These are phyloP conservation scores for Prosopis cineraria DNA, from an alignment of 306 rosid genomes.

Conservation along the genomic window DNA sequence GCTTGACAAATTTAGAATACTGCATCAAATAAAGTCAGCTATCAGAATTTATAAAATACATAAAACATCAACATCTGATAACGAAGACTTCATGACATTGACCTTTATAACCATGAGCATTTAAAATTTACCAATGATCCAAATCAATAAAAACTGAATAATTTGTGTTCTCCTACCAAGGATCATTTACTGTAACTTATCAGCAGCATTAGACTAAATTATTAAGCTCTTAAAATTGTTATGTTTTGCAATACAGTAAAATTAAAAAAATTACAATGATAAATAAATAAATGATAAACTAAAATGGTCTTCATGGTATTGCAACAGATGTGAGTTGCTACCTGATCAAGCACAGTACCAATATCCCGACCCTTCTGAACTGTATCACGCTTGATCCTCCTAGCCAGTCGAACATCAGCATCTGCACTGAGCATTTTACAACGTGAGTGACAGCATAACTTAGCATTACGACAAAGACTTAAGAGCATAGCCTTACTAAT, in stretches of 20 bases:
- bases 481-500: slow-evolving; percentile 20
- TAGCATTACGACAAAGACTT: slow-evolving; percentile 33
- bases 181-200: slow-evolving; percentile 6
- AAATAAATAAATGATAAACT: not conserved
- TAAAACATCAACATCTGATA: not conserved
- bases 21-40: slow-evolving; percentile 53
- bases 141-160: slow-evolving; percentile 12
- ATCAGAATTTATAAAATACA: slow-evolving; percentile 21
- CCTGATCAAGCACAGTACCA: slow-evolving; percentile 97
- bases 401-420: slow-evolving; percentile 99
- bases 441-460: slow-evolving; percentile 65
- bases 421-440: slow-evolving; percentile 94
- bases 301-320: slow-evolving; percentile 1
- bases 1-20: slow-evolving; percentile 97
- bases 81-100: slow-evolving; percentile 8
- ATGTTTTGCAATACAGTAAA: slow-evolving; percentile 14
- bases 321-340: slow-evolving; percentile 34
- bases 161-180: slow-evolving; percentile 26
- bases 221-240: not conserved
- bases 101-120: slow-evolving; percentile 2
- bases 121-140: slow-evolving; percentile 15
- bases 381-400: slow-evolving; percentile 96
- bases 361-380: slow-evolving; percentile 82
- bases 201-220: slow-evolving; percentile 22
- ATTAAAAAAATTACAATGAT: slow-evolving; percentile 2